Conservation (phyloP, 106 monocot species). For the Dendrobium officinale region DNA sequence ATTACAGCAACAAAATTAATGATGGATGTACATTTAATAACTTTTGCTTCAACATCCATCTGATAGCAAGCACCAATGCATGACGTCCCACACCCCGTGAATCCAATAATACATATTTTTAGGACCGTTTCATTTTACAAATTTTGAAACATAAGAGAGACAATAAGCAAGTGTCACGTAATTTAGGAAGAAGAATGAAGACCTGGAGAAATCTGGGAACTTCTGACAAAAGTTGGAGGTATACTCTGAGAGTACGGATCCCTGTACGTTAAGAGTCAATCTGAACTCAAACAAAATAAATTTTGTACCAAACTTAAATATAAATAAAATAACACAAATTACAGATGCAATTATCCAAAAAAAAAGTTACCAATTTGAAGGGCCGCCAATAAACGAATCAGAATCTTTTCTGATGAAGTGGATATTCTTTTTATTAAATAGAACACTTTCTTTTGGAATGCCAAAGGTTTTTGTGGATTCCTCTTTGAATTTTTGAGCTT, state of each 20-base stretch:
- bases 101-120: background rate
- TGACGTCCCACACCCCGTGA: background rate
- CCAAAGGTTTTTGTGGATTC: conserved; percentile 11
- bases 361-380: conserved; percentile 51
- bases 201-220: conserved; percentile 24
- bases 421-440: conserved; percentile 11
- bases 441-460: conserved; percentile 6
- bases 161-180: background rate
- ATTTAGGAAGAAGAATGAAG: background rate
- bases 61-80: background rate
- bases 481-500: conserved; percentile 7
- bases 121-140: background rate
- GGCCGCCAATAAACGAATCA: conserved; percentile 28
- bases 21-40: background rate
- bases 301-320: background rate
- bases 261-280: conserved; percentile 26
- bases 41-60: background rate
- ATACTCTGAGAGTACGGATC: conserved; percentile 48
- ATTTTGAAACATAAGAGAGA: background rate
- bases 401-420: conserved; percentile 6
- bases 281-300: background rate
- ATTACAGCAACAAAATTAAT: background rate
- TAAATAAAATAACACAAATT: background rate
- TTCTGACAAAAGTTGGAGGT: conserved; percentile 23
- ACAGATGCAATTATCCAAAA: background rate